A percentile compares a stretch with the other conserved stretches of the same genome.
These are phyloP conservation scores for Striga hermonthica DNA, from an alignment of 305 asterid genomes.

Conservation along the genomic window DNA sequence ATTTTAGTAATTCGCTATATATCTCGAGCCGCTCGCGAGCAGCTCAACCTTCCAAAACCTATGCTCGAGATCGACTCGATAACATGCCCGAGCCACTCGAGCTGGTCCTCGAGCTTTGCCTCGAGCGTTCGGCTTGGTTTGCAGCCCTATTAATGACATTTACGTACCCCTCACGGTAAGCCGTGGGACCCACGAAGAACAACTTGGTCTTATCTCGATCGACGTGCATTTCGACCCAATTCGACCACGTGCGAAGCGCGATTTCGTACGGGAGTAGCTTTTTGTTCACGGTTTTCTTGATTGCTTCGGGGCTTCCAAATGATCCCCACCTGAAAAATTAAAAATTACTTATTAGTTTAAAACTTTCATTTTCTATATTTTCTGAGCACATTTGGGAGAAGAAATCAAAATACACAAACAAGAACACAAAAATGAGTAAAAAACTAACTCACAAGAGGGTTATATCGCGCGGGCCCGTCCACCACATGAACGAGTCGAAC, in stretches of 20 bases:
- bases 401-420: too few relatives aligned
- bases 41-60: too few relatives aligned
- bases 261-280: conserved; percentile 43
- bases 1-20: too few relatives aligned
- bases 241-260: conserved; percentile 59
- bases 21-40: too few relatives aligned
- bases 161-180: conserved; percentile 38
- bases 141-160: background rate
- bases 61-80: too few relatives aligned
- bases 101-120: too few relatives aligned
- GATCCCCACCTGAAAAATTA: conserved; percentile 52
- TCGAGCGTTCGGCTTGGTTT: too few relatives aligned
- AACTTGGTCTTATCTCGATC: conserved; percentile 43
- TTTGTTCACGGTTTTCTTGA: conserved; percentile 36
- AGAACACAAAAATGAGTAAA: too few relatives aligned
- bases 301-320: conserved; percentile 46
- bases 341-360: too few relatives aligned
- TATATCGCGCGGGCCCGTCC: conserved; percentile 41
- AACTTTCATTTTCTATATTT: background rate
- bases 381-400: background rate
- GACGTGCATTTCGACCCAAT: conserved; percentile 56
- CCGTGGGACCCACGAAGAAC: conserved; percentile 56
- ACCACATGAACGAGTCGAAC: conserved; percentile 56
- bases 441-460: conserved; percentile 44
- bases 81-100: too few relatives aligned